A percentile compares a stretch with the other conserved stretches of the same genome.
phyloP scores from a whole-genome alignment of 805 yeast genomes.

The Zygosaccharomyces rouxii region DNA sequence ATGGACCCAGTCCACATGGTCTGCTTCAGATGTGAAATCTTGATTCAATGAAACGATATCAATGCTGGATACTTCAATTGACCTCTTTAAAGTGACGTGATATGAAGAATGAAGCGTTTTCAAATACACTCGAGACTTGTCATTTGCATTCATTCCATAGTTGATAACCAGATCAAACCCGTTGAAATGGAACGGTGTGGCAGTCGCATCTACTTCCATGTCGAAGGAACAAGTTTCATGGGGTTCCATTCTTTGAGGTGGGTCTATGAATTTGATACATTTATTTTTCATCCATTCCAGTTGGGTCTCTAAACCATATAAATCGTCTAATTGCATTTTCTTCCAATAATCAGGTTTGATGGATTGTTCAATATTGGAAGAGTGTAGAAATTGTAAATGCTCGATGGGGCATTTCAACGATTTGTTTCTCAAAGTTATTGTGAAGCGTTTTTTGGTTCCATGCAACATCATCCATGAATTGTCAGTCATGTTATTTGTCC shows the following conservation, averaged over 20 bases:
- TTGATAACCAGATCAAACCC: conserved; percentile 24
- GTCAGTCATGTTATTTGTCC: conserved; percentile 23
- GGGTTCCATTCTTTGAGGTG: conserved; percentile 22
- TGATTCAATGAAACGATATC: conserved; percentile 61
- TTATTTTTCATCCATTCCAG: conserved; percentile 23
- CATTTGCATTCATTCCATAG: conserved; percentile 27
- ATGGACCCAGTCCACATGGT: conserved; percentile 28
- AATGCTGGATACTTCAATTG: conserved; percentile 61
- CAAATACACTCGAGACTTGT: conserved; percentile 18
- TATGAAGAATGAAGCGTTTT: conserved; percentile 26
- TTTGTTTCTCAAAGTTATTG: conserved; percentile 25
- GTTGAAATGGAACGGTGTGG: conserved; percentile 22
- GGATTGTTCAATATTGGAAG: conserved; percentile 24
- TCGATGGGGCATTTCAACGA: conserved; percentile 28
- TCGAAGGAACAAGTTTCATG: conserved; percentile 24
- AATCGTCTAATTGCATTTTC: conserved; percentile 26
- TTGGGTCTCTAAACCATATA: conserved; percentile 27
- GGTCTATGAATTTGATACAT: conserved; percentile 17
- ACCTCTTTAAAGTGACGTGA: conserved; percentile 44
- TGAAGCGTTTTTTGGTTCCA: conserved; percentile 26
- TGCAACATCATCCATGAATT: conserved; percentile 32
- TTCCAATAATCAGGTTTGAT: conserved; percentile 31
- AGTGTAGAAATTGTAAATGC: conserved; percentile 21
- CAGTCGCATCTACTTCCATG: conserved; percentile 24
- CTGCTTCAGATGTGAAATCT: conserved; percentile 21